Evolutionary conservation across 2,329 filamentous ascomycete species (phyloP).

Genomic region (Cordyceps cicadae): DNA sequence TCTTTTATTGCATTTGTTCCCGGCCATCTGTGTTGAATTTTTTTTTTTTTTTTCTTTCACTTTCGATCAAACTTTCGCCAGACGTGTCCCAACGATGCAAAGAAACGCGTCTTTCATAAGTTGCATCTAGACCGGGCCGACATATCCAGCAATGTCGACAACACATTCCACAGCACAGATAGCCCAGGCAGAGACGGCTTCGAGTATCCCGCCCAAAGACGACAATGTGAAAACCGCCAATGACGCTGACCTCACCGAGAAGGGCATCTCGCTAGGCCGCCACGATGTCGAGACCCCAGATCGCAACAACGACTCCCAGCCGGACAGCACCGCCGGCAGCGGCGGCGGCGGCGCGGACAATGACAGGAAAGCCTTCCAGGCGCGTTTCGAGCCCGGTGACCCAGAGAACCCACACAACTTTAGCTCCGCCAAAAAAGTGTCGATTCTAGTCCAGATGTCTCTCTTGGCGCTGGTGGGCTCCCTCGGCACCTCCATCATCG

Average conservation of each 20-base stretch:
- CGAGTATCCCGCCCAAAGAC: not conserved
- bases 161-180: not conserved
- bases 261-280: not conserved
- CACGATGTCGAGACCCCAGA: not conserved
- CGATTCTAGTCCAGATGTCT: conserved; percentile 9
- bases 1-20: not conserved
- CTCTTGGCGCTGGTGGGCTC: conserved; percentile 8
- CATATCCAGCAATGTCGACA: not conserved
- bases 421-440: conserved; percentile 1
- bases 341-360: not conserved
- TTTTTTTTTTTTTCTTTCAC: not conserved
- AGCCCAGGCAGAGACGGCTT: not conserved
- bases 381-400: conserved; percentile 3
- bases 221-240: not conserved
- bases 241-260: not conserved
- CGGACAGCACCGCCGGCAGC: not conserved
- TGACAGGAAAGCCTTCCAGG: conserved; percentile 3
- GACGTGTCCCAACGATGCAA: not conserved
- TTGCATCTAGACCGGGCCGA: not conserved
- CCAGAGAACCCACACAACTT: conserved; percentile 11
- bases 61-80: not conserved
- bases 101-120: not conserved
- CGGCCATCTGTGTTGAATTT: not conserved
- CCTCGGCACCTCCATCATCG: conserved; percentile 9
- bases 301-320: not conserved